A percentile compares a stretch with the other conserved stretches of the same genome.
Conservation (phyloP, 1,139 yeast genomes). For the Meyerozyma sp. region DNA sequence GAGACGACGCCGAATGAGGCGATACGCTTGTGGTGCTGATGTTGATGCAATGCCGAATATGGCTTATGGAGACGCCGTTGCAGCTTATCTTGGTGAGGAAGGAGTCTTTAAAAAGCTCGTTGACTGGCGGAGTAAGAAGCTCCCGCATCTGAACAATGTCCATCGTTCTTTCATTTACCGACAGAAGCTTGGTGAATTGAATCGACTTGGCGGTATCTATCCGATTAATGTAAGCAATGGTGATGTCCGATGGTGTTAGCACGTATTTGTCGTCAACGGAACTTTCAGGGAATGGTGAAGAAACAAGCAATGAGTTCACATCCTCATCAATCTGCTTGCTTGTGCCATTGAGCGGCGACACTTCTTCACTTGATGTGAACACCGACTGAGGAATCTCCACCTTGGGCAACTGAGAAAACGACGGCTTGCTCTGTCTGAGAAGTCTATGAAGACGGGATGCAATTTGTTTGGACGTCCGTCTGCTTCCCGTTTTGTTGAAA, state of each 20-base stretch:
- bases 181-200: neutral
- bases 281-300: neutral
- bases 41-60: neutral
- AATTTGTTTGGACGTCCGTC: constrained; percentile 37
- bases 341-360: neutral
- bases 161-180: neutral
- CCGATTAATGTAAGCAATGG: neutral
- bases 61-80: neutral
- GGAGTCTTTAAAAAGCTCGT: neutral
- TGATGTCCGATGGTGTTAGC: neutral
- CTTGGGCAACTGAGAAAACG: neutral
- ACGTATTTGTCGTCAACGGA: neutral
- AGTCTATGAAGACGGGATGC: constrained; percentile 22
- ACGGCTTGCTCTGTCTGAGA: neutral
- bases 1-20: neutral
- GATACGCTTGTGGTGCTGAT: neutral
- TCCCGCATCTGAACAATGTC: neutral
- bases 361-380: neutral
- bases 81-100: neutral
- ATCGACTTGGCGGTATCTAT: neutral
- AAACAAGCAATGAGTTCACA: neutral
- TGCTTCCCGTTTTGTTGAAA: constrained; percentile 30
- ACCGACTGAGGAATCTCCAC: neutral
- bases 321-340: neutral
- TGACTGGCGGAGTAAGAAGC: neutral